Conservation (phyloP, 2,329 filamentous ascomycete genomes). For the Aureobasidium sp. region DNA sequence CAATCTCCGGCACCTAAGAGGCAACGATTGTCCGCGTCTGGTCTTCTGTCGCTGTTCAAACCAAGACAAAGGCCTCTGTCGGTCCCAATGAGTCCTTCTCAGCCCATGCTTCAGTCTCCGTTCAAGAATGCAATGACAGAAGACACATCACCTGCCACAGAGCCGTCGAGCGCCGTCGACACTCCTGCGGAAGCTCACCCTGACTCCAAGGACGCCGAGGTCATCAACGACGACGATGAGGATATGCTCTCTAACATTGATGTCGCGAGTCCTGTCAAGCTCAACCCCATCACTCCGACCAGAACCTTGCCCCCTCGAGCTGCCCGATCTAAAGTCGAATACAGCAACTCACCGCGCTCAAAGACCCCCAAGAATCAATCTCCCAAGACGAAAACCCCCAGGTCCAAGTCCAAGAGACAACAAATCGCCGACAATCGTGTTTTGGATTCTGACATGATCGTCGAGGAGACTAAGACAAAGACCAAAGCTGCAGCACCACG, state of each 20-base stretch:
- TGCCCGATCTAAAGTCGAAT: conserved; percentile 22
- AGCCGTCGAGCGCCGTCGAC: not conserved
- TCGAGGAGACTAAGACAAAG: not conserved
- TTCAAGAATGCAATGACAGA: not conserved
- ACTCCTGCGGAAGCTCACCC: not conserved
- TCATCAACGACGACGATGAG: conserved; percentile 2
- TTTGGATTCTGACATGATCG: conserved; percentile 1
- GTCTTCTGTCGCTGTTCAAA: conserved; percentile 13
- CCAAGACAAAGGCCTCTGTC: conserved; percentile 1
- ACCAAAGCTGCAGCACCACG: not conserved
- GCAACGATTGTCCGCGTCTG: conserved; percentile 4
- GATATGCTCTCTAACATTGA: conserved; percentile 11
- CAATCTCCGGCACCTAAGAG: not conserved
- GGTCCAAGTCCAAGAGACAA: conserved; percentile 15
- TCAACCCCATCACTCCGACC: conserved; percentile 1
- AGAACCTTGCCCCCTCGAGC: conserved; percentile 23
- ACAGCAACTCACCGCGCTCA: conserved; percentile 18
- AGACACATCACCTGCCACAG: not conserved
- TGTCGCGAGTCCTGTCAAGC: not conserved
- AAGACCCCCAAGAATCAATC: not conserved
- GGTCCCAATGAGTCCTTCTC: not conserved
- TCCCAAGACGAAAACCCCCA: conserved; percentile 1
- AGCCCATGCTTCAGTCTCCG: not conserved
- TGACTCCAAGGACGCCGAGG: not conserved
- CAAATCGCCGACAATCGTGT: conserved; percentile 14